Evolutionary conservation across 2,329 filamentous ascomycete species (phyloP), one percentile per base, ranked within the genome.

Genomic region (Xylariaceae sp.): DNA sequence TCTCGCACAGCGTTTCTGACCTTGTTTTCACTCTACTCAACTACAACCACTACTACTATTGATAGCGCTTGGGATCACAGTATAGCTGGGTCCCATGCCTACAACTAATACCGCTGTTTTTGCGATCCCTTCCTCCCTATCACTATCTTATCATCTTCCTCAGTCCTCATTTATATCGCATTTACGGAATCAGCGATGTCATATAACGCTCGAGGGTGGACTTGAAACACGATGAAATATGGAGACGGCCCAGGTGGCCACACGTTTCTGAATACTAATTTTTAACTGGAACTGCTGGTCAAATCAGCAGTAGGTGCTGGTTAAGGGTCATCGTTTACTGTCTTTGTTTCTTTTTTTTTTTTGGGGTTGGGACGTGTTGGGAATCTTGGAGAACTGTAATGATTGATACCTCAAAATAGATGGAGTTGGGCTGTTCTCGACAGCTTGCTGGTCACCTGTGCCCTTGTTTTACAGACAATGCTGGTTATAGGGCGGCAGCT

Each of bases 1-100:
- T 80, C 78, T 75, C 75, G 79, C 72, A 81, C 78, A 80, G 74
- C 75, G 75, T 77, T 78, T 71, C 68, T 74, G 67, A 62, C 59
- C 65, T 71, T 64, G 58, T 60, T 66, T 54, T 61, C 53, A 57
- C 59, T 63, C 58, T 6, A 31, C 42, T 33, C n/a, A 36, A 5
- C 36, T 36, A 15, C 33, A 27, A 18, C 44, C 42, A 39, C 47
- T 27, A 27, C 22, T 5, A 27, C 22, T 27, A 27, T 7, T 27
- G 4, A 7, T 27, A 27, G 22, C 22, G 22, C 22, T 27, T 27
- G 22, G 22, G 22, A 27, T 7, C 22, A 27, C 4, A 27, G 7
- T 4, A 4, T 27, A 27, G 7, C 7, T n/a, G 4, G 22, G 22
- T 27, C 22, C 22, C 22, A 27, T 27, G 22, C 45, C 45, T 43